These are phyloP conservation scores for Pythium aphanidermatum DNA, from an alignment of 352 stramenopile genomes.

Conservation along the genomic window DNA sequence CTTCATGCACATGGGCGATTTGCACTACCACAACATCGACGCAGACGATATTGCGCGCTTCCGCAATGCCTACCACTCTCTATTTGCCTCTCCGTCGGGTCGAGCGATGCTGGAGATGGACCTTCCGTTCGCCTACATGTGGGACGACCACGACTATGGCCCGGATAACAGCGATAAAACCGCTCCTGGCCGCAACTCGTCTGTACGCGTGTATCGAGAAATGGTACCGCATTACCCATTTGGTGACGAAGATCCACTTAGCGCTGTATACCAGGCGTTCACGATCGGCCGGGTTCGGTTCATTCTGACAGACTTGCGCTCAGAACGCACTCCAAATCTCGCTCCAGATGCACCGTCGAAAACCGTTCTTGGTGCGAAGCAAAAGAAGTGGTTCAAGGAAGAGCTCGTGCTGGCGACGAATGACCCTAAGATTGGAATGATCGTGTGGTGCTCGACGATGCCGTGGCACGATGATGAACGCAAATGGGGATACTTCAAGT, in stretches of 20 bases:
- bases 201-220: slow-evolving; percentile 73
- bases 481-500: slow-evolving; percentile 83
- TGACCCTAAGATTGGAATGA: slow-evolving; percentile 50
- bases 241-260: slow-evolving; percentile 19
- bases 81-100: slow-evolving; percentile 66
- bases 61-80: slow-evolving; percentile 52
- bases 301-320: slow-evolving; percentile 77
- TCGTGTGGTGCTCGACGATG: slow-evolving; percentile 86
- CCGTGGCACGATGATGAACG: slow-evolving; percentile 81
- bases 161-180: slow-evolving; percentile 86
- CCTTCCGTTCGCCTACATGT: slow-evolving; percentile 86
- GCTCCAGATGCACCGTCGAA: slow-evolving; percentile 64
- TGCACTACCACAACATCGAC: slow-evolving; percentile 84
- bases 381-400: slow-evolving; percentile 86
- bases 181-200: slow-evolving; percentile 57
- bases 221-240: slow-evolving; percentile 76
- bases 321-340: slow-evolving; percentile 61
- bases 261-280: slow-evolving; percentile 72
- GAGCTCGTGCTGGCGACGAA: slow-evolving; percentile 59
- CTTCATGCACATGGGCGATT: slow-evolving; percentile 86
- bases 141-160: slow-evolving; percentile 88
- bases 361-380: slow-evolving; percentile 72
- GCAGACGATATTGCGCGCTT: slow-evolving; percentile 59
- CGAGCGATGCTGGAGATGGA: slow-evolving; percentile 77
- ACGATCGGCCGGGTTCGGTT: slow-evolving; percentile 82